Conservation (phyloP, 2,329 filamentous ascomycete species). For the Geosmithia putterillii region DNA sequence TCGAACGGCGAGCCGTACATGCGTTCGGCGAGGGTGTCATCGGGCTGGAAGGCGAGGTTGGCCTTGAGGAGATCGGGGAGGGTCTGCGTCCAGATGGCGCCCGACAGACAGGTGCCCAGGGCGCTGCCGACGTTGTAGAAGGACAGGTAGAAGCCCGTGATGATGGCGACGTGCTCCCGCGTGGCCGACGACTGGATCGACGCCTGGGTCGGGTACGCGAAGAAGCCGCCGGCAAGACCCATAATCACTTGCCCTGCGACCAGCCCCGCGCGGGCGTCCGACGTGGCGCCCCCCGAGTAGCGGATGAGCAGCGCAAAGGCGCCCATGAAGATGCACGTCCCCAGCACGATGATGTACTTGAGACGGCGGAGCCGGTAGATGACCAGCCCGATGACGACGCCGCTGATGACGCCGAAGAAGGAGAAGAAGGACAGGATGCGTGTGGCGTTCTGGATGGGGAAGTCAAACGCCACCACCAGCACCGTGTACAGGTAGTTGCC, state of each 20-base stretch:
- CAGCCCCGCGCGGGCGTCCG: conserved; percentile 32
- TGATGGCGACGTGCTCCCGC: conserved; percentile 22
- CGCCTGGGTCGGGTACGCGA: conserved; percentile 28
- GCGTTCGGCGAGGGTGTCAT: conserved; percentile 19
- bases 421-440: conserved; percentile 44
- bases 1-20: conserved; percentile 25
- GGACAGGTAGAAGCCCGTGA: conserved; percentile 25
- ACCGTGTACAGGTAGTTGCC: conserved; percentile 49
- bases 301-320: conserved; percentile 44
- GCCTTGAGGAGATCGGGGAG: conserved; percentile 17
- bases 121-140: conserved; percentile 29
- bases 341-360: conserved; percentile 45
- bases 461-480: conserved; percentile 44
- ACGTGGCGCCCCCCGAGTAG: conserved; percentile 34
- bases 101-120: conserved; percentile 25
- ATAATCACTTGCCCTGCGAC: conserved; percentile 43
- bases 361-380: conserved; percentile 39
- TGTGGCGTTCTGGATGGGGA: conserved; percentile 39
- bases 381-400: conserved; percentile 36
- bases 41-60: conserved; percentile 16
- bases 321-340: conserved; percentile 41
- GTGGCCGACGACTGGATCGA: conserved; percentile 25
- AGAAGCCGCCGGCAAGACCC: conserved; percentile 46
- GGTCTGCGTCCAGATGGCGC: conserved; percentile 28
- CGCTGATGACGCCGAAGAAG: conserved; percentile 40